phyloP scores from a whole-genome alignment of 176 grass and related monocot species.

The Musa itinerans region DNA sequence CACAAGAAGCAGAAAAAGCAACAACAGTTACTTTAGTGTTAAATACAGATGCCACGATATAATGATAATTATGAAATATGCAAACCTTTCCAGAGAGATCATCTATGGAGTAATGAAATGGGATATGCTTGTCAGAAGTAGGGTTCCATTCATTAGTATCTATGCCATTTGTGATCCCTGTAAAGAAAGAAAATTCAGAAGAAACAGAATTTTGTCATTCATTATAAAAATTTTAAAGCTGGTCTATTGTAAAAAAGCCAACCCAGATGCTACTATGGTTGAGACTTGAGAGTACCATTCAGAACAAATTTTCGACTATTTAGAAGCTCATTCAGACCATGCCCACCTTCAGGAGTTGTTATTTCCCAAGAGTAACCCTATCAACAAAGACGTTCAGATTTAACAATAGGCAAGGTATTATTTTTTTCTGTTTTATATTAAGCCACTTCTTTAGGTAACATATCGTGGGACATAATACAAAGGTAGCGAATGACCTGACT shows the following conservation, averaged over 20 bases:
- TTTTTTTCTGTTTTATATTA: too few relatives aligned
- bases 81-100: slow-evolving; percentile 85
- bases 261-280: too few relatives aligned
- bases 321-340: slow-evolving; percentile 82
- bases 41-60: slow-evolving; percentile 5
- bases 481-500: slow-evolving; percentile 55
- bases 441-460: not conserved
- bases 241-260: too few relatives aligned
- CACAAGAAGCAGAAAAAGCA: not conserved
- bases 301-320: slow-evolving; percentile 71
- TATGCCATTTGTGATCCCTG: slow-evolving; percentile 95
- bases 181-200: not conserved
- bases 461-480: not conserved
- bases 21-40: not conserved
- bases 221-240: not conserved
- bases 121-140: slow-evolving; percentile 57
- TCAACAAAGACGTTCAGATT: slow-evolving; percentile 19
- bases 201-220: not conserved
- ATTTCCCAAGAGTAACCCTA: slow-evolving; percentile 99
- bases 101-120: slow-evolving; percentile 65
- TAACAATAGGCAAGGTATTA: slow-evolving; percentile 1
- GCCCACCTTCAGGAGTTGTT: slow-evolving; percentile 85
- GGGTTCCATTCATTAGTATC: slow-evolving; percentile 87
- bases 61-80: not conserved
- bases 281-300: slow-evolving; percentile 38